Base-by-base conservation (phyloP, 148 eudicot genomes). In the Silene uniflora region DNA sequence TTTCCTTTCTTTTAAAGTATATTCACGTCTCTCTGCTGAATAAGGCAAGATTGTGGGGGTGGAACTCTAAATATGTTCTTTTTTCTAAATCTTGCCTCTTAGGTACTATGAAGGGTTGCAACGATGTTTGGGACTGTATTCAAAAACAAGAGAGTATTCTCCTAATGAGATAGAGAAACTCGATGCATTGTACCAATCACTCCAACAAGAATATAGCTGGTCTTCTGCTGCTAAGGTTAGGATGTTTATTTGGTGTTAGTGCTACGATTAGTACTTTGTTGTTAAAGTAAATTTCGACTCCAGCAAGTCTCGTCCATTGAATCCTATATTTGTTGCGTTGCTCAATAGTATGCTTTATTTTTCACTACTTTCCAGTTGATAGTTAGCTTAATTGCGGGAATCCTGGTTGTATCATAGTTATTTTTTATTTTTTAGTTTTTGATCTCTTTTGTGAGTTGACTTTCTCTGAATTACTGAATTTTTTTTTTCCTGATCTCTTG, bases 91-190 rank as follows among this genome's bases (percentile, higher is more conserved):
- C 10, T 71, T 68, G 25, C 70, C 52, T 74, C 24, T 32, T 79
- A 96, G 99, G 75, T 96, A 96, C 73, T 92, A 91, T 82, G 98
- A 96, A 85, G 99, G 98, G 52, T 80, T 96, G 80, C 99, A 96
- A 77, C 92, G 81, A 85, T 96, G 99, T 78, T 75, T 88, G 62
- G 97, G 98, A 19, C 83, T 96, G 46, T 78, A 82, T 84, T 84
- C 90, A 67, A 90, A 86, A 69, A 87, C 73, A 64, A 84, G 84
- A 11, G 75, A 81, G 61, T 91, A 92, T 84, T 85, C 98, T 59
- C 69, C 92, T 75, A 89, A 88, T 72, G 86, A 88, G 72, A 81
- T 87, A 75, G 91, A 86, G 76, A 81, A 81, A 77, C 82, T 96
- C 80, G 94, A 91, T 44, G 87, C 88, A 65, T 82, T 96, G 76